Conservation (phyloP, 2,329 filamentous ascomycete species). For the Niveomyces coronatus region DNA sequence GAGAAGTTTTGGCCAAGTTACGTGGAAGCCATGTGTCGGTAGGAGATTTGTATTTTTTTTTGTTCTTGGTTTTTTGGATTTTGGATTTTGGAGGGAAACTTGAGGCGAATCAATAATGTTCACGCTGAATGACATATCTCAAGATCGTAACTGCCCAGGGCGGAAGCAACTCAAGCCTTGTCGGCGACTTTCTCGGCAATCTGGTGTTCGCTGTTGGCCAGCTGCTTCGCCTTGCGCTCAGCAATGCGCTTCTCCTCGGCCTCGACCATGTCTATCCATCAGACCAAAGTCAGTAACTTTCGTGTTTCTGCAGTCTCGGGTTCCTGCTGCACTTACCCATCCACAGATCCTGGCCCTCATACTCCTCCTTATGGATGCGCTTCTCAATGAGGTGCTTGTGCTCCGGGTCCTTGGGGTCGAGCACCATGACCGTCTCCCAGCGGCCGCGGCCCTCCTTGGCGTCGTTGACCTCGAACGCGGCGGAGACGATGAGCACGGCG, state of each 20-base stretch:
- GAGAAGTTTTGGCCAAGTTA: too few species aligned
- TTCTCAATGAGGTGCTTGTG: conserved; percentile 80
- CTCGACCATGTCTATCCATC: conserved; percentile 63
- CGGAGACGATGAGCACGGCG: conserved; percentile 70
- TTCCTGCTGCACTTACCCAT: conserved; percentile 47
- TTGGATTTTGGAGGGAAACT: too few species aligned
- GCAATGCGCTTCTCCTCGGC: conserved; percentile 58
- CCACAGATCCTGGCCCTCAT: conserved; percentile 88
- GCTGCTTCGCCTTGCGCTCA: conserved; percentile 23
- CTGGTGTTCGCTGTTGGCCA: neutral
- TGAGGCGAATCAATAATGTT: too few species aligned
- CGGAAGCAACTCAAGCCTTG: conserved; percentile 1
- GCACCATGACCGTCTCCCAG: conserved; percentile 75
- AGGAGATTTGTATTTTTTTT: conserved; percentile 8
- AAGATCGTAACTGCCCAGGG: too few species aligned
- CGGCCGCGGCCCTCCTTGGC: conserved; percentile 63
- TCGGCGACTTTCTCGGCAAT: neutral
- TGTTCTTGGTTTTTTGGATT: neutral
- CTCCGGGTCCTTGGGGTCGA: conserved; percentile 72
- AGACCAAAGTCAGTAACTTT: neutral
- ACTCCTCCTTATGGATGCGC: conserved; percentile 76
- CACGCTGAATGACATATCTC: too few species aligned
- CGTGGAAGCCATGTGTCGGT: too few species aligned
- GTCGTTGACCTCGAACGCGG: conserved; percentile 72
- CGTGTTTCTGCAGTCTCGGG: too few species aligned